A percentile compares a stretch with the other conserved stretches of the same genome.
phyloP scores from a whole-genome alignment of 208 protist genomes.

The Porcisia hertigi region DNA sequence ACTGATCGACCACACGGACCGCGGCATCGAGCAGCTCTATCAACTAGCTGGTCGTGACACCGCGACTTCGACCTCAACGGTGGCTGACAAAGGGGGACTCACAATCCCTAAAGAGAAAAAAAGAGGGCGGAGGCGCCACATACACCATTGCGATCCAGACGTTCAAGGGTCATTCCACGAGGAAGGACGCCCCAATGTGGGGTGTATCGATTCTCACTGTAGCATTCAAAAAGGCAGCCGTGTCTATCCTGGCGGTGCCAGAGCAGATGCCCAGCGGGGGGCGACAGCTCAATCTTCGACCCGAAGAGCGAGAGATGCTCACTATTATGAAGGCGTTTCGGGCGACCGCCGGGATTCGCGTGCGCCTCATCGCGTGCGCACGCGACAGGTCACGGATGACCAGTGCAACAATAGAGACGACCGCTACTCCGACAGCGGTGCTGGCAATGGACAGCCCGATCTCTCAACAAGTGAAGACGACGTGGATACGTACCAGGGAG shows the following conservation, averaged over 20 bases:
- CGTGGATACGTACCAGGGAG: not conserved
- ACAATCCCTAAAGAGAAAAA: not conserved
- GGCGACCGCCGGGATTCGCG: not conserved
- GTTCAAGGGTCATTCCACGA: not conserved
- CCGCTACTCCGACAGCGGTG: not conserved
- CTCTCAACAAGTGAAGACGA: not conserved
- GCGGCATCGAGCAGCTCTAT: conserved; percentile 72
- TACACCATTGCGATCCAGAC: not conserved
- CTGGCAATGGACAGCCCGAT: not conserved
- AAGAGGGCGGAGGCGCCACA: not conserved
- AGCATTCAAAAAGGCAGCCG: not conserved
- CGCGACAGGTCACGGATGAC: not conserved
- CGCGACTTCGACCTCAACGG: not conserved
- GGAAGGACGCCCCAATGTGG: not conserved
- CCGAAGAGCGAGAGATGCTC: not conserved
- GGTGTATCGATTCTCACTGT: not conserved
- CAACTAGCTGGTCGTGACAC: conserved; percentile 22
- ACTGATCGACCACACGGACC: conserved; percentile 71
- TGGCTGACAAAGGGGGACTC: not conserved
- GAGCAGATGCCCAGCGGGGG: not conserved
- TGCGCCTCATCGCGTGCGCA: not conserved
- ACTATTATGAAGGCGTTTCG: not conserved
- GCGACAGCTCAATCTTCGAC: not conserved
- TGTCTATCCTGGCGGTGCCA: not conserved
- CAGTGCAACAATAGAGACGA: not conserved